Base-by-base conservation (phyloP, 2,329 filamentous ascomycete genomes). In the Neonectria punicea region DNA sequence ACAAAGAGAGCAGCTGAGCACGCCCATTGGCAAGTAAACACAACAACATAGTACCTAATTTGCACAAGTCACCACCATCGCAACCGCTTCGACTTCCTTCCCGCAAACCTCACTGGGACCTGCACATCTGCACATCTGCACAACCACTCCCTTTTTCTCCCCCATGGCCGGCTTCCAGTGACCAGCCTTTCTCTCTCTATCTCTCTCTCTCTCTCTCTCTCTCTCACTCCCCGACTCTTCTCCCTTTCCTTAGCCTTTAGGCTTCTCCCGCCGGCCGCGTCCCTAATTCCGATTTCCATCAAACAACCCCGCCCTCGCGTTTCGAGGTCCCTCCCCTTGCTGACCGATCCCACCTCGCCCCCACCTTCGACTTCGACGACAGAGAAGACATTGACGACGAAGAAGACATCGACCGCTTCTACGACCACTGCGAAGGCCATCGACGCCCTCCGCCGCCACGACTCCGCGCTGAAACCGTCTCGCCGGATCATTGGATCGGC, bases 221-320 rank as follows among this genome's bases (percentile, higher is more conserved):
- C 25, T 25, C 67, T 6, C 25, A 50, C 28, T 43, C 53, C 64
- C 32, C 32, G 32, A 34, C 11, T 34, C 32, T 13, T 34, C 61
- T 65, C 65, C 41, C 39, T 46, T 32, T 32, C 44, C 66, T 67
- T 51, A 51, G 49, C 54, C 61, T 65, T 58, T 54, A 61, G 57
- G 53, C 39, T 16, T 63, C 43, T 58, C 44, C 36, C 65, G 56
- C 54, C 66, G 63, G 58, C 61, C 58, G 47, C 53, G 65, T 25
- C 61, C 61, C 41, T 59, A 58, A 71, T 97, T 97, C 93, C 93
- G 97, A 53, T 59, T 53, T 59, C 47, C 18, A 57, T 36, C 54
- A 57, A 59, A 28, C 57, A 58, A 63, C 61, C 61, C 61, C 61
- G 61, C 61, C 61, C 61, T 63, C 41, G 47, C 53, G 18, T 34